Conservation (phyloP, 495 filamentous ascomycete species). For the Echria macrotheca region DNA sequence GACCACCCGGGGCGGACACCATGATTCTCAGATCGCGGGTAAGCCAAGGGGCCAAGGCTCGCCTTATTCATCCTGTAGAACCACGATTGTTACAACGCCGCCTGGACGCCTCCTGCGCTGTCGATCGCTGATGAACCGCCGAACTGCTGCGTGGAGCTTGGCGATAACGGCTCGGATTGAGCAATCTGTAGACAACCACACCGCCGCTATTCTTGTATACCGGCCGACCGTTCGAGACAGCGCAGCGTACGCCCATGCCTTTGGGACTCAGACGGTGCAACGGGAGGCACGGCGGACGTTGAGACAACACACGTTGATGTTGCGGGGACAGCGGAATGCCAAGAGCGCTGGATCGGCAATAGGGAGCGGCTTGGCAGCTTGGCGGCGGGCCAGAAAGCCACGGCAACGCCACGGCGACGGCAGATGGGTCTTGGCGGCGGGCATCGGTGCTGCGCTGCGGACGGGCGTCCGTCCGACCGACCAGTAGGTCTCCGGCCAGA, state of each 20-base stretch:
- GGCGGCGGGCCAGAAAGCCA: constrained; percentile 1
- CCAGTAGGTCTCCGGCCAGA: no score
- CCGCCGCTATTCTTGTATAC: no score
- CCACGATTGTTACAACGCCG: no score
- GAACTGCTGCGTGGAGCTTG: neutral
- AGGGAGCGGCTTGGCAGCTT: constrained; percentile 23
- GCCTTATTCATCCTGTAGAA: no score
- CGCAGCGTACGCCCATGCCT: no score
- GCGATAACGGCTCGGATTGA: neutral
- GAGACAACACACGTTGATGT: constrained; percentile 16
- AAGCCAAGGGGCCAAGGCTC: no score
- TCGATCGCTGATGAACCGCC: neutral
- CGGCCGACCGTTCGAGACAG: no score
- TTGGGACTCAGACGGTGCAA: neutral
- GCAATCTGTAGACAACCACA: no score
- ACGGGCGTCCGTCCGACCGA: constrained; percentile 2
- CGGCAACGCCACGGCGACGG: neutral
- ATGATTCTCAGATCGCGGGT: no score
- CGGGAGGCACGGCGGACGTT: constrained; percentile 5
- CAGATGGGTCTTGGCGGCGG: constrained; percentile 3
- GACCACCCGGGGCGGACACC: no score
- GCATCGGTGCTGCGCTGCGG: no score
- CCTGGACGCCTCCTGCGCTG: neutral
- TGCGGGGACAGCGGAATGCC: constrained; percentile 16
- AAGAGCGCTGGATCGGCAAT: constrained; percentile 20